Evolutionary conservation across 306 rosid species (phyloP), one percentile per base, ranked within the genome.

Genomic region (Vigna unguiculata): DNA sequence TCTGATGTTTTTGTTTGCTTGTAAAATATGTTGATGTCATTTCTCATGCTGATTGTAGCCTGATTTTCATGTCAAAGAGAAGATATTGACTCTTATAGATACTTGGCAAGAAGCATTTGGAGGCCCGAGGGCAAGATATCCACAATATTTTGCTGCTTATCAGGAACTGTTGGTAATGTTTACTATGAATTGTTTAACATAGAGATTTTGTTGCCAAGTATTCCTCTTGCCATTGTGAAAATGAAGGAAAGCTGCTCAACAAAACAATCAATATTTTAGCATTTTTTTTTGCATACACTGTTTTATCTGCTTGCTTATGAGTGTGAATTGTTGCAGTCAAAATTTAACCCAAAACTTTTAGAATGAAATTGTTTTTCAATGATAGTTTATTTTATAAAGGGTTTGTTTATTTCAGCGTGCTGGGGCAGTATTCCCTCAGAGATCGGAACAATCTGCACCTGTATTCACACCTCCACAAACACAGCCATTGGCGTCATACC

Each of bases 31-130:
- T 60, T 86, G 67, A 85, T 61, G 20, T 69, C 59, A 28, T 82
- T 80, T 85, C 6, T 86, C 71, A 57, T 85, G 78, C 77, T 77
- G 69, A 66, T 72, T 90, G 88, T 87, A 95, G 97, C 97, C 97
- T 22, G 97, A 95, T 87, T 22, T 75, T 72, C 88, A 87, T 58
- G 97, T 95, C 86, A 92, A 72, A 84, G 96, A 92, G 91, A 95
- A 92, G 97, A 89, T 95, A 85, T 62, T 95, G 83, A 79, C 81
- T 79, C 90, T 95, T 80, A 79, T 95, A 74, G 97, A 95, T 84
- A 95, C 97, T 47, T 95, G 99, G 97, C 97, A 95, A 95, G 99
- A 95, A 86, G 99, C 97, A 61, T 95, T 95, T 82, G 99, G 99
- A 69, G 99, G 99, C 70, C 86, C 97, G 0, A 92, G 97, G 77